A percentile compares a stretch with the other conserved stretches of the same genome.
Conservation (phyloP, 352 stramenopile genomes). For the Aphanomyces stellatus region DNA sequence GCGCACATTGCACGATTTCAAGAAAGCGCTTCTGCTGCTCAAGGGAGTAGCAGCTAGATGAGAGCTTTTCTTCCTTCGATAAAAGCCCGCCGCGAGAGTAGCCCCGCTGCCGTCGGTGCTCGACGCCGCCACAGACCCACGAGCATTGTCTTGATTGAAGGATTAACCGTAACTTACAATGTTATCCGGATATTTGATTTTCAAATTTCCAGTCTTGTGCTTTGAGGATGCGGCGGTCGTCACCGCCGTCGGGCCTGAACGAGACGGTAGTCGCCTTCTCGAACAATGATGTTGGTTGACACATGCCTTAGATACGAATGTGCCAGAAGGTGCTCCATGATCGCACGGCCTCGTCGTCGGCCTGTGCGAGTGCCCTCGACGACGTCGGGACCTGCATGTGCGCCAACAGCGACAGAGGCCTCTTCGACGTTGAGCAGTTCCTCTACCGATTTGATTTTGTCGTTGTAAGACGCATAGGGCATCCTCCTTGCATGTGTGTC, state of each 20-base stretch:
- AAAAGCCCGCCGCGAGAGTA: too few relatives aligned
- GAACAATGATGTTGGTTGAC: not conserved
- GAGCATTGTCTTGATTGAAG: too few relatives aligned
- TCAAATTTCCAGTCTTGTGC: too few relatives aligned
- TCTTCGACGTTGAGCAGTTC: slow-evolving; percentile 3
- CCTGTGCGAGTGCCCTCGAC: not conserved
- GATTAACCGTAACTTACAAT: too few relatives aligned
- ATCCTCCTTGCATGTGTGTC: not conserved
- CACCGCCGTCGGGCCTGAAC: not conserved
- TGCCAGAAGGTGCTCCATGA: not conserved
- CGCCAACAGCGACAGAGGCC: not conserved
- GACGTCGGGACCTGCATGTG: not conserved
- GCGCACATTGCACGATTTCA: too few relatives aligned
- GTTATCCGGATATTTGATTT: too few relatives aligned
- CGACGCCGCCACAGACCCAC: too few relatives aligned
- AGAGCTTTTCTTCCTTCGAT: too few relatives aligned
- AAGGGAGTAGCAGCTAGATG: too few relatives aligned
- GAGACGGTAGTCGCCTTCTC: not conserved
- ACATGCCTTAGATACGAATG: not conserved
- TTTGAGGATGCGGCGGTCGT: not conserved
- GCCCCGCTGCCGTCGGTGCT: too few relatives aligned
- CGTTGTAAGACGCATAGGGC: not conserved
- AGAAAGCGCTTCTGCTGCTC: too few relatives aligned
- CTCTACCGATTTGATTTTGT: slow-evolving; percentile 9
- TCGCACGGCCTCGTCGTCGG: not conserved